Evolutionary conservation across 2,329 filamentous ascomycete species (phyloP).

Genomic region (Fusarium sp.): DNA sequence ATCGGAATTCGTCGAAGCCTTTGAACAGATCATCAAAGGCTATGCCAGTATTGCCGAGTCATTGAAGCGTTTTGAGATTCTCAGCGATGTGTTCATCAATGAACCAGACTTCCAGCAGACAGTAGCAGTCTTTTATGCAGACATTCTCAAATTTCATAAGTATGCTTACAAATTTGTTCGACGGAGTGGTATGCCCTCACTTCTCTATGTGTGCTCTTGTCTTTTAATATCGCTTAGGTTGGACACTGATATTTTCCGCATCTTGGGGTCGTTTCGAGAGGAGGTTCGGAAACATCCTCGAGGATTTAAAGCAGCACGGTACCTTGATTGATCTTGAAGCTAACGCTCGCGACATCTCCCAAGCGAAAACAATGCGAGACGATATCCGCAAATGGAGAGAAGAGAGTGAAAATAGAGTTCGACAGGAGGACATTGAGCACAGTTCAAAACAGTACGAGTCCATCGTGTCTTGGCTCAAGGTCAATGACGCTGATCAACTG

Average conservation of each 20-base stretch:
- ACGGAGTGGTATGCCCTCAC: constrained; percentile 43
- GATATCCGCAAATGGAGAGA: constrained; percentile 23
- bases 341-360: constrained; percentile 47
- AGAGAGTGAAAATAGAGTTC: constrained; percentile 3
- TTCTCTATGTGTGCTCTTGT: accelerated
- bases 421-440: constrained; percentile 5
- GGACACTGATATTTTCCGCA: constrained; percentile 52
- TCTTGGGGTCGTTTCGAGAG: constrained; percentile 56
- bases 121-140: constrained; percentile 58
- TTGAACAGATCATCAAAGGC: constrained; percentile 57
- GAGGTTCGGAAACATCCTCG: constrained; percentile 51
- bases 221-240: constrained; percentile 47
- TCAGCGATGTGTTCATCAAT: constrained; percentile 48
- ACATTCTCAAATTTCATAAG: constrained; percentile 63
- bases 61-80: constrained; percentile 54
- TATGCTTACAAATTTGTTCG: constrained; percentile 60
- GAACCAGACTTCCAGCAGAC: constrained; percentile 55
- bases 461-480: constrained; percentile 22
- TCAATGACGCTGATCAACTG: constrained; percentile 23
- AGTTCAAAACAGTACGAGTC: constrained; percentile 5
- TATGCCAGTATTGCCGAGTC: constrained; percentile 56
- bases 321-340: constrained; percentile 51
- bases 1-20: constrained; percentile 54
- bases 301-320: constrained; percentile 50
- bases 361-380: constrained; percentile 37